A percentile compares a stretch with the other conserved stretches of the same genome.
Evolutionary conservation across 78 protist species (phyloP).

Genomic region (Mastigamoeba balamuthi): DNA sequence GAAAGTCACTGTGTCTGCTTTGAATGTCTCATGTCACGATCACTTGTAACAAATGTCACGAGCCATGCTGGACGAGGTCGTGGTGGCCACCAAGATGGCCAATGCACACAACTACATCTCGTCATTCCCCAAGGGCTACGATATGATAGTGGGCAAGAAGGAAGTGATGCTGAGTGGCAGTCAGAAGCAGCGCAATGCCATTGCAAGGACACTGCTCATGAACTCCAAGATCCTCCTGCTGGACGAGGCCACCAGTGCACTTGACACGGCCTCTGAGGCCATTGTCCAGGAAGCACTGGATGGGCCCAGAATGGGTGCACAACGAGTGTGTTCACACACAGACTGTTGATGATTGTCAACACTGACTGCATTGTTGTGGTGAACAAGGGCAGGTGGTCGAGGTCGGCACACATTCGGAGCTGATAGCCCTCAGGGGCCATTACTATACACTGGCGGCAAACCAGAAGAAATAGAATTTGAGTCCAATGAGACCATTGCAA

Average conservation of each 20-base stretch:
- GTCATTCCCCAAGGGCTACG: conserved; percentile 63
- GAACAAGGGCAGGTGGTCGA: conserved; percentile 71
- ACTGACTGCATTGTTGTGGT: conserved; percentile 60
- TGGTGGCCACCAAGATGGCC: conserved; percentile 47
- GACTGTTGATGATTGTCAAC: conserved; percentile 72
- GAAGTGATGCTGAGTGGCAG: conserved; percentile 86
- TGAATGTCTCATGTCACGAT: conserved; percentile 59
- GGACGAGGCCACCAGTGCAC: conserved; percentile 73
- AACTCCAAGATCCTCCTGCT: conserved; percentile 82
- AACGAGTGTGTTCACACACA: conserved; percentile 90
- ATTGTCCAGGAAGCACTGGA: conserved; percentile 75
- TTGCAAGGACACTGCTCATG: conserved; percentile 86
- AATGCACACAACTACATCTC: conserved; percentile 84
- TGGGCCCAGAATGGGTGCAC: conserved; percentile 63
- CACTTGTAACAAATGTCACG: conserved; percentile 51
- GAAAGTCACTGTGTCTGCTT: no score
- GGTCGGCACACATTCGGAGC: conserved; percentile 71
- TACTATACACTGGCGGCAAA: conserved; percentile 15
- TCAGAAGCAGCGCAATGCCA: conserved; percentile 85
- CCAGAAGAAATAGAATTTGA: no score
- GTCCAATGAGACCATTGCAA: no score
- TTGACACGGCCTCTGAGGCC: conserved; percentile 44
- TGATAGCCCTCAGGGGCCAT: conserved; percentile 43
- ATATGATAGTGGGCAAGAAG: conserved; percentile 78
- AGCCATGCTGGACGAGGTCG: conserved; percentile 28